These are phyloP conservation scores for Coccomyxa subellipsoidea DNA, from an alignment of 163 green algal species.

Conservation along the genomic window DNA sequence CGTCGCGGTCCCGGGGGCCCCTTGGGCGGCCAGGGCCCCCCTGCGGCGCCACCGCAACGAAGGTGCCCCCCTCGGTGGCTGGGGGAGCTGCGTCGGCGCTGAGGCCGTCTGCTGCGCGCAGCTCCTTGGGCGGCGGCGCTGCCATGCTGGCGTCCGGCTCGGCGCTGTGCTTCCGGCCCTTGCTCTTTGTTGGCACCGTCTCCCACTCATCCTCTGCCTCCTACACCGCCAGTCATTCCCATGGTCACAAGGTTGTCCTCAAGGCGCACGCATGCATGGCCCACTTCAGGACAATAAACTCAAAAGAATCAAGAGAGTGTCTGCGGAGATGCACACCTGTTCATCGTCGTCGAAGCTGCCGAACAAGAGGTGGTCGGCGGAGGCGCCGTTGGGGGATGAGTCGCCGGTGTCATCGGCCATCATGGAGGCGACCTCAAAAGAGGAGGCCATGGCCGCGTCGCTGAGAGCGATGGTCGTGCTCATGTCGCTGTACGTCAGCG, in stretches of 20 bases:
- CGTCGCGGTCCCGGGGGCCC: neutral
- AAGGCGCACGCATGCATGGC: no score
- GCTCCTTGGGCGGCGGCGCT: neutral
- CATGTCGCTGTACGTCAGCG: slow-evolving; percentile 1
- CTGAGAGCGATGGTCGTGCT: neutral
- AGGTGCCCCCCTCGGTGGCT: neutral
- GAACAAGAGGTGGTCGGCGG: neutral
- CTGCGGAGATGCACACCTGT: neutral
- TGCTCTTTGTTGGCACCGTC: slow-evolving; percentile 7
- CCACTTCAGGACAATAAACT: neutral
- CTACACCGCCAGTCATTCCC: neutral
- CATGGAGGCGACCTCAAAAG: neutral
- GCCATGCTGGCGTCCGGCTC: neutral
- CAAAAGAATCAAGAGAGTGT: neutral
- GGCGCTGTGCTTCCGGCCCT: neutral
- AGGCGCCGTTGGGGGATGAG: neutral
- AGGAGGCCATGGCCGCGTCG: neutral
- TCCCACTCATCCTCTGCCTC: neutral
- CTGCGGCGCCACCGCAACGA: no score
- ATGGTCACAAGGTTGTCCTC: no score
- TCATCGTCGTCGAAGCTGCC: neutral
- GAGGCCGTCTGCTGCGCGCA: neutral
- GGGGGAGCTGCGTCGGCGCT: neutral
- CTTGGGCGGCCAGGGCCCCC: no score
- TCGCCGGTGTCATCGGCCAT: neutral